Base-by-base conservation (phyloP, 73 alveolate species). In the Effrenium voratum region DNA sequence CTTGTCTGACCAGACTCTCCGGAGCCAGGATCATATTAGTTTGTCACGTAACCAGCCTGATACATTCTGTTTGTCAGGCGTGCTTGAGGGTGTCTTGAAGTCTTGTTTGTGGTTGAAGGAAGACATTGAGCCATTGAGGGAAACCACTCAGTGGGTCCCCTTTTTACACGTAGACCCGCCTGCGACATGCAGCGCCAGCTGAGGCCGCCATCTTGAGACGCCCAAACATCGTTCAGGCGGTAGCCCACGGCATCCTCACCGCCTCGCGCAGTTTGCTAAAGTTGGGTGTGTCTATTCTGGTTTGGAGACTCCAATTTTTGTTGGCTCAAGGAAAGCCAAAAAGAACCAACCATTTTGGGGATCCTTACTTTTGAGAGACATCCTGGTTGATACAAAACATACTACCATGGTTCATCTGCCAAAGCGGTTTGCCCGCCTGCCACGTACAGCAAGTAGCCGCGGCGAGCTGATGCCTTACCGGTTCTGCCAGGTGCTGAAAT, bases 111-210 rank as follows among this genome's bases (percentile, higher is more conserved):
- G 28, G 28, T 32, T 26, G 1, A 26, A 57, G 36, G 72, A 32
- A 13, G 28, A 2, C 28, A 5, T 57, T 26, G 32, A 26, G 19
- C 72, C 72, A 13, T 8, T 32, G 72, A n/a, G n/a, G n/a, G n/a
- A n/a, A n/a, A n/a, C n/a, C n/a, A n/a, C n/a, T n/a, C n/a, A n/a
- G n/a, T n/a, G n/a, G n/a, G n/a, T n/a, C n/a, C n/a, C n/a, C n/a
- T n/a, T n/a, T n/a, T n/a, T n/a, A n/a, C n/a, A n/a, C n/a, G n/a
- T n/a, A n/a, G n/a, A n/a, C n/a, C n/a, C 50, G 19, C 95, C 95
- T 87, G 95, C 24, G 85, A 43, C 95, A 87, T 87, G 70, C 95
- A 87, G 10, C 95, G 95, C 95, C 95, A 87, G 28, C 59, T 49
- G n/a, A 46, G 47, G 45, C 95, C 95, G 8, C 95, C 95, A 44